These are phyloP conservation scores for Yarrowia sp. DNA, from an alignment of 805 yeast species.

Conservation along the genomic window DNA sequence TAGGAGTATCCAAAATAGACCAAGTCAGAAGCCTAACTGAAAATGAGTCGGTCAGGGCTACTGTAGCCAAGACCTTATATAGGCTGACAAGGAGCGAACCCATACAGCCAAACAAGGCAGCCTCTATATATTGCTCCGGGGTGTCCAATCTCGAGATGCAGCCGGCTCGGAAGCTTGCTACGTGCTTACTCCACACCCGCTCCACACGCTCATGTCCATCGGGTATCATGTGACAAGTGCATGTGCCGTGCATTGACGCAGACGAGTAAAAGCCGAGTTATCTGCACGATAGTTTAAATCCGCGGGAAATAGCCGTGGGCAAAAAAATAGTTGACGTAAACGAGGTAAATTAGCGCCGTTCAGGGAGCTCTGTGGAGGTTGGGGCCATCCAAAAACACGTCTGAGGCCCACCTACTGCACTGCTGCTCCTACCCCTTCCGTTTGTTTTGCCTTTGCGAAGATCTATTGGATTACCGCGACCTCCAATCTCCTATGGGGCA, in stretches of 20 bases:
- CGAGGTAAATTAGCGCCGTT: not conserved
- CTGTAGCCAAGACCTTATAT: slow-evolving; percentile 10
- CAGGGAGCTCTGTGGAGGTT: too few species aligned
- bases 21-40: slow-evolving; percentile 17
- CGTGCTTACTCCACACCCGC: too few species aligned
- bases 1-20: slow-evolving; percentile 16
- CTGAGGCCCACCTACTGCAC: too few species aligned
- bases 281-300: not conserved
- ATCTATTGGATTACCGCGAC: not conserved
- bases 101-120: too few species aligned
- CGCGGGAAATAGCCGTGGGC: slow-evolving; percentile 22
- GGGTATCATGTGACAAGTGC: slow-evolving; percentile 23
- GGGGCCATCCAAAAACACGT: too few species aligned
- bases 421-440: not conserved
- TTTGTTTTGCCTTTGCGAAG: not conserved
- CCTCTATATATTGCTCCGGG: too few species aligned
- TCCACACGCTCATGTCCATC: too few species aligned
- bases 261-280: slow-evolving; percentile 5
- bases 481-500: not conserved
- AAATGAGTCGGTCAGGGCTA: slow-evolving; percentile 7
- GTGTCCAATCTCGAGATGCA: too few species aligned
- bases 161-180: too few species aligned
- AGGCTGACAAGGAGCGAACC: slow-evolving; percentile 10
- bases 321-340: not conserved
- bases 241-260: slow-evolving; percentile 16